Evolutionary conservation across 2,329 filamentous ascomycete species (phyloP), one percentile per base, ranked within the genome.

Genomic region (Xylaria sp.): DNA sequence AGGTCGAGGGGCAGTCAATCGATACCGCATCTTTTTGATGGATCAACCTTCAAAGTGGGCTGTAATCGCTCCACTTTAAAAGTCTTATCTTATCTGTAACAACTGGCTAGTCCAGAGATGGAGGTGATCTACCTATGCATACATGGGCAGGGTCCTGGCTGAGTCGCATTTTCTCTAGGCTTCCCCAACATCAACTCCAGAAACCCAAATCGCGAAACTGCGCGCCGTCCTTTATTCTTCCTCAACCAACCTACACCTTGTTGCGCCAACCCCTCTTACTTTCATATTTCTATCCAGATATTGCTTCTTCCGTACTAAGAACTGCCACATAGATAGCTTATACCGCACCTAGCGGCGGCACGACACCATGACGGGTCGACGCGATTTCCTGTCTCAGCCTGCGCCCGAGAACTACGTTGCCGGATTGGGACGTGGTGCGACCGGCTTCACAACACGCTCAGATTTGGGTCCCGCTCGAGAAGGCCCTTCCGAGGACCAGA

Each of bases 401-500:
- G 92, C 92, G 65, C 92, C 92, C 13, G 92, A 94, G 76, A 95
- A 94, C 81, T 95, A 95, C 78, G 95, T 99, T 72, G 96, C 96
- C 73, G 96, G 96, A 88, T 90, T 99, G 72, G 96, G 96, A 82
- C 92, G 97, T 87, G 96, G 96, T 83, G 97, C 97, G 25, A 99
- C 96, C 8, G 96, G 97, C 70, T 99, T 99, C 84, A 98, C 96
- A 18, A 99, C 96, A 50, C 90, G 97, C 77, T 98, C 95, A 66
- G 96, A 99, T 87, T 86, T 99, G 67, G 96, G 97, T 67, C 96
- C 97, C 60, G 95, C 95, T 68, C 89, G 95, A 76, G 95, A 98
- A 84, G 96, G 96, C 18, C 96, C 96, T 58, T 97, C 93, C 70
- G 95, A 98, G 77, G 96, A 99, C 80, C 95, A 98, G 83, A 98